Evolutionary conservation across 176 grass and related monocot species (phyloP).

Genomic region (Avena eriantha): DNA sequence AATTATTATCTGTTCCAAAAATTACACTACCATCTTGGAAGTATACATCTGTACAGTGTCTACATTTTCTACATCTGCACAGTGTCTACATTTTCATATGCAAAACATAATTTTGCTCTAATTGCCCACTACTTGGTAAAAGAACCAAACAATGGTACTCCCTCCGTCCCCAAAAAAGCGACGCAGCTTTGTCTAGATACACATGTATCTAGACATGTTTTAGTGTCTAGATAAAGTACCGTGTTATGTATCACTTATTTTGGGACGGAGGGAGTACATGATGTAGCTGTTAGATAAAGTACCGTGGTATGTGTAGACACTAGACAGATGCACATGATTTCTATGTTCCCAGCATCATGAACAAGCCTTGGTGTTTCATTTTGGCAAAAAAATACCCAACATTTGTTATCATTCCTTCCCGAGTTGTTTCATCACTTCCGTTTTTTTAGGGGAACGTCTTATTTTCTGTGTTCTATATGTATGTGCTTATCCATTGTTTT

Average conservation of each 20-base stretch:
- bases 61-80: slow-evolving; percentile 5
- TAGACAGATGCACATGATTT: neutral
- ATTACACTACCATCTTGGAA: neutral
- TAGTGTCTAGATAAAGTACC: too few relatives aligned
- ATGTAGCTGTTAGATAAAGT: neutral
- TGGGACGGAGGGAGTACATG: too few relatives aligned
- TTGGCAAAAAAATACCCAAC: slow-evolving; percentile 9
- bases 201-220: too few relatives aligned
- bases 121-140: neutral
- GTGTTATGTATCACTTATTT: too few relatives aligned
- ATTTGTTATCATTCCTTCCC: neutral
- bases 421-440: neutral
- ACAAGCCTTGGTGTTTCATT: neutral
- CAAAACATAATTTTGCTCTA: slow-evolving; percentile 1
- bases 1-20: slow-evolving; percentile 8
- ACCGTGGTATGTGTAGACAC: neutral
- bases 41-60: neutral
- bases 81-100: neutral
- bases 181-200: too few relatives aligned
- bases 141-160: neutral
- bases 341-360: neutral
- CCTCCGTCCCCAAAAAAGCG: too few relatives aligned
- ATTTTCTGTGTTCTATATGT: neutral
- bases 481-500: slow-evolving; percentile 31
- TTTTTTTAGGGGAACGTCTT: neutral